Conservation (phyloP, 2,329 filamentous ascomycete species). For the Alternaria tenuissima region DNA sequence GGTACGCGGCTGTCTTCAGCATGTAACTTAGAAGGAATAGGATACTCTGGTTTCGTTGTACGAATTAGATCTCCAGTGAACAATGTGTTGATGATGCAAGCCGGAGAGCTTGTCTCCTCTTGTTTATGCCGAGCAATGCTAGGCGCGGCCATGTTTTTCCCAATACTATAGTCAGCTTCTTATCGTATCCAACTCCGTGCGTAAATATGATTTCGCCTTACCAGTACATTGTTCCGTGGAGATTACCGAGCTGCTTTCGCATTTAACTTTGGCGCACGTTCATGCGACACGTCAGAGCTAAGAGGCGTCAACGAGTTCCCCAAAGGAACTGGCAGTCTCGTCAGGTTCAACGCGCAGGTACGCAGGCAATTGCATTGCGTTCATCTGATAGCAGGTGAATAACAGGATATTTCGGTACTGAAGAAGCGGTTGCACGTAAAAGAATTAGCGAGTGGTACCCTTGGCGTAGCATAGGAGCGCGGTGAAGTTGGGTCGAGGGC, state of each 20-base stretch:
- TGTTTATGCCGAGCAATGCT: not conserved
- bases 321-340: not conserved
- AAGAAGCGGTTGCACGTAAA: not conserved
- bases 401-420: not conserved
- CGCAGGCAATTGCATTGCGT: not conserved
- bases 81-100: not conserved
- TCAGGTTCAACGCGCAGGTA: not conserved
- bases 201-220: not conserved
- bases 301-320: not conserved
- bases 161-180: not conserved
- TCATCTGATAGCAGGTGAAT: rapidly evolving
- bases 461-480: no score
- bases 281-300: not conserved
- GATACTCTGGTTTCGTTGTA: not conserved
- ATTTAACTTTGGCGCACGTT: not conserved
- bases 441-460: not conserved
- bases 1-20: not conserved
- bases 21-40: not conserved
- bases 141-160: not conserved
- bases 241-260: not conserved
- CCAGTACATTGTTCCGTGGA: not conserved
- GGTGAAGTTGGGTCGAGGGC: not conserved
- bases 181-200: not conserved
- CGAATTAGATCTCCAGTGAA: not conserved
- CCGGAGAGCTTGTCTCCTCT: not conserved